These are phyloP conservation scores for Pseudofabraea citricarpa DNA, from an alignment of 2,329 filamentous ascomycete genomes.

Conservation along the genomic window DNA sequence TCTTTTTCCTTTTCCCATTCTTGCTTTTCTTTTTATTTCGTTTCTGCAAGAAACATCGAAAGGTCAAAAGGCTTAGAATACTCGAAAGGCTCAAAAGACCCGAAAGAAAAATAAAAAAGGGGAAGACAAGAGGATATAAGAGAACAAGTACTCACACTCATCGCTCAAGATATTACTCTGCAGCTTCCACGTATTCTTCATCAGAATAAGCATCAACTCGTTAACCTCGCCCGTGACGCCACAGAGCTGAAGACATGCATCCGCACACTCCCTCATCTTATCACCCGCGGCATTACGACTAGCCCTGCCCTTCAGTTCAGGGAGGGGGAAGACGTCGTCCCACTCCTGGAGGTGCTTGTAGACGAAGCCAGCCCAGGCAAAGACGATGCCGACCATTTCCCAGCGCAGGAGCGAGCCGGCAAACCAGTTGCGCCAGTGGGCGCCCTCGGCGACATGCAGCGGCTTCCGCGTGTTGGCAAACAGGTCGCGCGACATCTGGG, in stretches of 20 bases:
- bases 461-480: not conserved
- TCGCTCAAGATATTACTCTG: conserved; percentile 6
- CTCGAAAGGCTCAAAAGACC: not conserved
- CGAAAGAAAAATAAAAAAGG: too few species aligned
- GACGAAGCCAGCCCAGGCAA: not conserved
- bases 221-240: not conserved
- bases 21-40: too few species aligned
- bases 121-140: too few species aligned
- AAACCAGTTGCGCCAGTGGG: not conserved
- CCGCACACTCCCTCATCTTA: not conserved
- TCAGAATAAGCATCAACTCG: not conserved
- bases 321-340: not conserved
- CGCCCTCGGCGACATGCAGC: not conserved
- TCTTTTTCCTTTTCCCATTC: too few species aligned
- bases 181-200: not conserved
- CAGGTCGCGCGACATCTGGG: not conserved
- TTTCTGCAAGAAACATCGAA: too few species aligned
- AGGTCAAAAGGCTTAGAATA: too few species aligned
- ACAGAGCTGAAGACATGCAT: not conserved
- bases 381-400: not conserved
- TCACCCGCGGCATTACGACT: not conserved
- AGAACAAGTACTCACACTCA: too few species aligned
- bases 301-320: not conserved
- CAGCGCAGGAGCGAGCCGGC: not conserved
- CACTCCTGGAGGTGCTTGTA: not conserved